Evolutionary conservation across 345 rosid species (phyloP).

Genomic region (Conringia planisiliqua): DNA sequence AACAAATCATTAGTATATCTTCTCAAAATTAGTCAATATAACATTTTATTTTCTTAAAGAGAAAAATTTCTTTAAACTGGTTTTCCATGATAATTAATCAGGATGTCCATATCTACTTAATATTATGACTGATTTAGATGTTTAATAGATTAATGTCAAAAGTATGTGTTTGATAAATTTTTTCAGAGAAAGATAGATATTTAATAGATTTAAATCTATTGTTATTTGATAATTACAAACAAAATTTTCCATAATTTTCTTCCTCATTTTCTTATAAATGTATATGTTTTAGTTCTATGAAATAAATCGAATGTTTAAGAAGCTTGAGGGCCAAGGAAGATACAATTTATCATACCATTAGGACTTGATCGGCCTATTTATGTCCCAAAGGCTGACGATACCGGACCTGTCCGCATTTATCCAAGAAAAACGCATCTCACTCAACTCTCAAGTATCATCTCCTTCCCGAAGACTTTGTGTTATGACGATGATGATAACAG

Average conservation of each 20-base stretch:
- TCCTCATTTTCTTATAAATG: background rate
- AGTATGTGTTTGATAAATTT: background rate
- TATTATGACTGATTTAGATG: background rate
- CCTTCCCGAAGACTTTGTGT: background rate
- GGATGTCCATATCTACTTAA: background rate
- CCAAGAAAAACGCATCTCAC: too few relatives aligned
- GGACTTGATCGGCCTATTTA: background rate
- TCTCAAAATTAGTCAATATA: background rate
- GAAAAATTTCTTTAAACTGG: background rate
- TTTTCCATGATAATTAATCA: background rate
- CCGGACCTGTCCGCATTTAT: background rate
- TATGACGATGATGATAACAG: background rate
- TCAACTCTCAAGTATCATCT: background rate
- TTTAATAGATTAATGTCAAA: background rate
- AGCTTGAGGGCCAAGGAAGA: slow-evolving; percentile 26
- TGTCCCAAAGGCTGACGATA: background rate
- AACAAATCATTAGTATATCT: background rate
- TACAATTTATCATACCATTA: background rate
- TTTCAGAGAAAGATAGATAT: background rate
- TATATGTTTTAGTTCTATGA: too few relatives aligned
- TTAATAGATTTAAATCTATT: background rate
- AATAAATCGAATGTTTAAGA: background rate
- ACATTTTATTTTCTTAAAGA: too few relatives aligned
- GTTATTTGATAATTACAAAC: background rate
- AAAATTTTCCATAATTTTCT: background rate